Base-by-base conservation (phyloP, 495 filamentous ascomycete genomes). In the Neurospora sublineolata region DNA sequence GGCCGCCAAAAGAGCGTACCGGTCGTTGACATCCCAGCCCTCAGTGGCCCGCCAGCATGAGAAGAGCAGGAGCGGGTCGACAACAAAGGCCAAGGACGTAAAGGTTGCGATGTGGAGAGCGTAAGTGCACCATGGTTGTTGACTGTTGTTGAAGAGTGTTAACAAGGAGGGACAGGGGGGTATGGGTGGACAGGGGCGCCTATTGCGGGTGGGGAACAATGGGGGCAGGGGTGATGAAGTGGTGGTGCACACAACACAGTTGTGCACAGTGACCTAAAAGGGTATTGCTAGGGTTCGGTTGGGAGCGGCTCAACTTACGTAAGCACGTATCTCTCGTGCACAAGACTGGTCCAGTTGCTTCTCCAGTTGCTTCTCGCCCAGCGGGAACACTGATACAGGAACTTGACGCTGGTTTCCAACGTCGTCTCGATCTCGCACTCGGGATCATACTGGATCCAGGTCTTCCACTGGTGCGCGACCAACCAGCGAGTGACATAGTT, bases 361-460 rank as follows among this genome's bases (percentile, higher is more conserved):
- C 92, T 84, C 89, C 90, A 94, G 79, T 93, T 93, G 81, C 90
- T 92, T 75, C 92, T 84, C 30, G 91, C 91, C 92, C 92, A 94
- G 37, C 92, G 87, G 10, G 91, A 85, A 78, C 91, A 93, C 81
- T 94, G 92, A 77, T 88, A 89, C 69, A 94, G 80, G 76, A 92
- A 94, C 74, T 89, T 90, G 46, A 82, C 80, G 78, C 91, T 90
- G 77, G 89, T 88, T 78, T 94, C 91, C 69, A 93, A 81, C 3
- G 89, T 93, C 9, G 92, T 94, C 78, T 90, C 84, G 67, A 94
- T 87, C 78, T 92, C 88, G 36, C 89, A 89, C 73, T 92, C 87
- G 38, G 84, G 84, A 75, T 92, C 87, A 78, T 92, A 91, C 80
- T 94, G 92, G 76, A 93, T 91, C 80, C 84, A 89, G 18, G 91